Base-by-base conservation (phyloP, 129 eudicot genomes). In the Kitagawia praeruptora region DNA sequence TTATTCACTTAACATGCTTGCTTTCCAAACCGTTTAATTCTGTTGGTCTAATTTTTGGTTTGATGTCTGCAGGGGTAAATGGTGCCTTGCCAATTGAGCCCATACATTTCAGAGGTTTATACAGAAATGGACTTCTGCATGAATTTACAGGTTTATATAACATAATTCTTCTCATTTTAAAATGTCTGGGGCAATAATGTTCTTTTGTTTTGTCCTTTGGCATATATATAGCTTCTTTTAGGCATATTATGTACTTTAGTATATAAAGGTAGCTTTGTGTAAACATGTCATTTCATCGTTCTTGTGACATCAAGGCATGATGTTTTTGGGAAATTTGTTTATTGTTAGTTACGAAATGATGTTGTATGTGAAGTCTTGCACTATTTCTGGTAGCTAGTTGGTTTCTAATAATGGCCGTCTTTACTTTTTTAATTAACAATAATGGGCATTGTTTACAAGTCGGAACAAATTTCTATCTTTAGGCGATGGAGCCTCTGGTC, bases 31-130 rank as follows among this genome's bases (percentile, higher is more conserved):
- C 48, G 56, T 41, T 72, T 75, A 69, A 54, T 34, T 82, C 44
- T 11, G 25, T 39, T 70, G 25, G 66, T 51, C 42, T 14, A 66
- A 56, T 34, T 44, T 11, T 38, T 31, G 15, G 8, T 38, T 21
- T 79, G 70, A 41, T 84, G 84, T 61, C 81, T 85, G 69, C 91
- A 93, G 98, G 96, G 96, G 84, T 90, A 47, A 81, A 80, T 80
- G 86, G 87, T 70, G 87, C 93, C 74, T 87, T 93, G 88, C 93
- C 92, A 53, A 85, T 90, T 77, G 98, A 93, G 44, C 91, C 90
- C 21, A 83, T 90, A 71, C 74, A 28, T 80, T 54, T 90, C 3
- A 78, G 82, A 48, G 96, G 93, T 47, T 63, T 79, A 77, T 80
- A 81, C 79, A 83, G 75, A 78, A 82, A 84, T 58, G 93, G 96